These are phyloP conservation scores for Paxillus rubicundulus DNA, from an alignment of 768 basidiomycete genomes.

Conservation along the genomic window DNA sequence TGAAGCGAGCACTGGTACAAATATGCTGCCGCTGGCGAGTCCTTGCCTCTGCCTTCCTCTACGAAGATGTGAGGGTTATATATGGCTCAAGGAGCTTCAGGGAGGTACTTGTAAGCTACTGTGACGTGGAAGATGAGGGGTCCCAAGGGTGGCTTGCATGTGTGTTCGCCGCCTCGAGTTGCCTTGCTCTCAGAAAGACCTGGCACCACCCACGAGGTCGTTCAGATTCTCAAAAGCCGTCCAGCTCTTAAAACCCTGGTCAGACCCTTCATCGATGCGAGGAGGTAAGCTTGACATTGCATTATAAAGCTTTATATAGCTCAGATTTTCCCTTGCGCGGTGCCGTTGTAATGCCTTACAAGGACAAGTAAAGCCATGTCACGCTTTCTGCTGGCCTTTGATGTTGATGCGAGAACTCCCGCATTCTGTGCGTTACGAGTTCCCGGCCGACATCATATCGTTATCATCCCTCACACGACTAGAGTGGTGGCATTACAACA, in stretches of 20 bases:
- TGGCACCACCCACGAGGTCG: slow-evolving; percentile 31
- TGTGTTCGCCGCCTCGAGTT: slow-evolving; percentile 57
- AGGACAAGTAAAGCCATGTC: too few relatives aligned
- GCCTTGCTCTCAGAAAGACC: slow-evolving; percentile 48
- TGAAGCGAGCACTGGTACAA: slow-evolving; percentile 43
- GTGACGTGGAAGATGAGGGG: slow-evolving; percentile 8
- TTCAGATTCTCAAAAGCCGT: slow-evolving; percentile 50
- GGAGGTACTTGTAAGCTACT: slow-evolving; percentile 25
- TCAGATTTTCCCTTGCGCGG: too few relatives aligned
- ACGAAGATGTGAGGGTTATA: slow-evolving; percentile 50
- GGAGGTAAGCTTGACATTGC: too few relatives aligned
- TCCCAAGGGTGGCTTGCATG: slow-evolving; percentile 21
- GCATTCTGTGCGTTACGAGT: slow-evolving; percentile 45
- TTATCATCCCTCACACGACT: slow-evolving; percentile 55
- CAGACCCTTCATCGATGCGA: slow-evolving; percentile 47
- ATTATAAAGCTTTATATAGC: too few relatives aligned
- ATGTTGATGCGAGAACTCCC: slow-evolving; percentile 14
- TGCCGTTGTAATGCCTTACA: too few relatives aligned
- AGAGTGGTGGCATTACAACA: slow-evolving; percentile 64
- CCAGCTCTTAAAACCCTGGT: slow-evolving; percentile 53
- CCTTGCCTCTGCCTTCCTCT: slow-evolving; percentile 47
- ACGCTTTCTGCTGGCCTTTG: too few relatives aligned
- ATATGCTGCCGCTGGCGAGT: slow-evolving; percentile 60
- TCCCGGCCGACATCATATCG: slow-evolving; percentile 45
- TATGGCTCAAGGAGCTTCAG: slow-evolving; percentile 31